Conservation (phyloP, 768 basidiomycete genomes). For the Mycena latifolia region DNA sequence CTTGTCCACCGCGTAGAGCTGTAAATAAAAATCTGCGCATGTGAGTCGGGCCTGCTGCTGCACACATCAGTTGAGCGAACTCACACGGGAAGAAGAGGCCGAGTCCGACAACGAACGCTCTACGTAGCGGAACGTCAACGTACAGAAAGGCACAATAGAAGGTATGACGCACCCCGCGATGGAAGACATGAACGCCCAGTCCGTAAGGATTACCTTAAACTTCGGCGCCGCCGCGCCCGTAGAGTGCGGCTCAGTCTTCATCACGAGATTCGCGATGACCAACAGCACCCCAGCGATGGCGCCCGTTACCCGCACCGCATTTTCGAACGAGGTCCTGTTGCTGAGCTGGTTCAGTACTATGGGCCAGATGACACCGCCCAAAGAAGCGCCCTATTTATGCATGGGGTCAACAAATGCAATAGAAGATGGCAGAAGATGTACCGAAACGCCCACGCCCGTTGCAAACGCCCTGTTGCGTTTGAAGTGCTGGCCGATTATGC, state of each 20-base stretch:
- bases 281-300: constrained; percentile 19
- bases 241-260: constrained; percentile 22
- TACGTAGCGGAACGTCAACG: constrained; percentile 5
- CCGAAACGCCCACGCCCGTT: constrained; percentile 28
- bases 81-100: constrained; percentile 30
- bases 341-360: constrained; percentile 29
- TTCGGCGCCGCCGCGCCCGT: constrained; percentile 20
- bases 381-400: constrained; percentile 22
- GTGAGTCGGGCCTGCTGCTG: not conserved
- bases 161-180: constrained; percentile 19
- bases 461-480: constrained; percentile 27
- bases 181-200: constrained; percentile 32
- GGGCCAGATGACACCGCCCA: constrained; percentile 31
- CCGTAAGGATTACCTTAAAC: constrained; percentile 32
- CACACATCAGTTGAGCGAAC: not conserved
- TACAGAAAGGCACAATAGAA: not conserved
- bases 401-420: not conserved
- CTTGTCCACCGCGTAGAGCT: constrained; percentile 25
- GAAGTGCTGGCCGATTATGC: constrained; percentile 29
- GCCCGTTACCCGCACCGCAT: constrained; percentile 23
- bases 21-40: constrained; percentile 25
- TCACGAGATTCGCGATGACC: constrained; percentile 20
- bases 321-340: constrained; percentile 22
- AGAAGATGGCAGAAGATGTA: not conserved
- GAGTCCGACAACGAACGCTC: constrained; percentile 31